phyloP scores from a whole-genome alignment of 192 early-diverging fungal species.

The Podila minutissima region DNA sequence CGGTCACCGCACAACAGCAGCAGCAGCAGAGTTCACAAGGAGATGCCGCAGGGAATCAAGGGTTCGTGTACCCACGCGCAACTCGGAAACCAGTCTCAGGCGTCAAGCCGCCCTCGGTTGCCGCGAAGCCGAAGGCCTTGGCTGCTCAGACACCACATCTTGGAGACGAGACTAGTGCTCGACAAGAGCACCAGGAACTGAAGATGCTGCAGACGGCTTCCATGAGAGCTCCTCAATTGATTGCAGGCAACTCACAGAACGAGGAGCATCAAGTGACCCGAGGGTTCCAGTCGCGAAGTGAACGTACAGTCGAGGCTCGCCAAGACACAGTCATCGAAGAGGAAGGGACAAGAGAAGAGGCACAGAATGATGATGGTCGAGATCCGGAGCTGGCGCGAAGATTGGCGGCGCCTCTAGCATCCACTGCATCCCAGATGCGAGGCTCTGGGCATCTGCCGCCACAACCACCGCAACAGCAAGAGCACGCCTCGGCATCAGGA shows the following conservation, averaged over 20 bases:
- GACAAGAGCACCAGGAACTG: background rate
- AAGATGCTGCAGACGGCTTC: background rate
- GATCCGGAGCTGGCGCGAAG: background rate
- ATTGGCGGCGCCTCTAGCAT: background rate
- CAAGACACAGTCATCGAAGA: background rate
- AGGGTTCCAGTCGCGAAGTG: background rate
- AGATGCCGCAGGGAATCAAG: background rate
- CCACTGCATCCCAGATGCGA: too few relatives aligned
- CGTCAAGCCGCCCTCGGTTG: slow-evolving; percentile 17
- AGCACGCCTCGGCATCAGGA: too few relatives aligned
- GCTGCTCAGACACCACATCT: background rate
- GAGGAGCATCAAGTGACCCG: background rate
- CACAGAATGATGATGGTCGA: background rate
- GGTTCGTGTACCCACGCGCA: slow-evolving; percentile 40
- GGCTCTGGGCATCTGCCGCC: too few relatives aligned
- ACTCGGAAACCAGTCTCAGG: slow-evolving; percentile 35
- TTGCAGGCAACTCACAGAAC: background rate
- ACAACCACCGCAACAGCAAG: too few relatives aligned
- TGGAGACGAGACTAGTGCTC: too few relatives aligned
- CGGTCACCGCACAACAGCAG: background rate
- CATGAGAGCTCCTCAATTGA: slow-evolving; percentile 26
- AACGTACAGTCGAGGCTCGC: background rate
- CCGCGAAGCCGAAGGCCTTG: slow-evolving; percentile 24
- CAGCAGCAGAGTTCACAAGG: background rate
- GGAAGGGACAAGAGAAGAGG: background rate